Conservation (phyloP, 768 basidiomycete species). For the Kwoniella pini region DNA sequence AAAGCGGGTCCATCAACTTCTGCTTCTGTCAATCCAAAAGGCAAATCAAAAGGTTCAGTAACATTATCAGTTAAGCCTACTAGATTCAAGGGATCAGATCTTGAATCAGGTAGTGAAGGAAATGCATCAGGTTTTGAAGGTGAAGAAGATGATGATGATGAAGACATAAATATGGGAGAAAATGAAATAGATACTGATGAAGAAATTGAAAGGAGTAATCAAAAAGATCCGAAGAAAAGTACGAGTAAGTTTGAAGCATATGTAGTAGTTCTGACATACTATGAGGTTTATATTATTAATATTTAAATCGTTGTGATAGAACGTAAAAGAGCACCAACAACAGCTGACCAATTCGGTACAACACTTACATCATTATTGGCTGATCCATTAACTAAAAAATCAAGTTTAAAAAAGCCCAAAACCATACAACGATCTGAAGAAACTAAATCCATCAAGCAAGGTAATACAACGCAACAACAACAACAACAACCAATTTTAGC, state of each 20-base stretch:
- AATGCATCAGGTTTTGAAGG: slow-evolving; percentile 30
- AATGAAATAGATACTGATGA: slow-evolving; percentile 42
- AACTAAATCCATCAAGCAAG: background rate
- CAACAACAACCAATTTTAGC: slow-evolving; percentile 47
- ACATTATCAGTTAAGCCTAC: slow-evolving; percentile 1
- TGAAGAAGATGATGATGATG: slow-evolving; percentile 44
- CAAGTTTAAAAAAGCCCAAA: slow-evolving; percentile 11
- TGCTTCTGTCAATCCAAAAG: background rate
- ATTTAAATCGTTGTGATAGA: slow-evolving; percentile 27
- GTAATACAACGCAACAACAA: background rate
- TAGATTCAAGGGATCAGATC: slow-evolving; percentile 12
- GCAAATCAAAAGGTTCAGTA: slow-evolving; percentile 13
- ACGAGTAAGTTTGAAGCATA: slow-evolving; percentile 50
- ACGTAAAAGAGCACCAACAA: slow-evolving; percentile 51
- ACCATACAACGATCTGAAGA: slow-evolving; percentile 9
- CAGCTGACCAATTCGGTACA: slow-evolving; percentile 51
- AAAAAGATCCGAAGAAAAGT: slow-evolving; percentile 40
- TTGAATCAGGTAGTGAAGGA: slow-evolving; percentile 27
- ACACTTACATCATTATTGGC: slow-evolving; percentile 52
- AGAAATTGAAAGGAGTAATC: slow-evolving; percentile 47
- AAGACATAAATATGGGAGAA: slow-evolving; percentile 32
- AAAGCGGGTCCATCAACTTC: slow-evolving; percentile 11
- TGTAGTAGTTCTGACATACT: no score
- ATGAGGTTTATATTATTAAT: background rate
- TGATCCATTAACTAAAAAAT: slow-evolving; percentile 27